Evolutionary conservation across 345 rosid species (phyloP).

Genomic region (Boechera stricta): DNA sequence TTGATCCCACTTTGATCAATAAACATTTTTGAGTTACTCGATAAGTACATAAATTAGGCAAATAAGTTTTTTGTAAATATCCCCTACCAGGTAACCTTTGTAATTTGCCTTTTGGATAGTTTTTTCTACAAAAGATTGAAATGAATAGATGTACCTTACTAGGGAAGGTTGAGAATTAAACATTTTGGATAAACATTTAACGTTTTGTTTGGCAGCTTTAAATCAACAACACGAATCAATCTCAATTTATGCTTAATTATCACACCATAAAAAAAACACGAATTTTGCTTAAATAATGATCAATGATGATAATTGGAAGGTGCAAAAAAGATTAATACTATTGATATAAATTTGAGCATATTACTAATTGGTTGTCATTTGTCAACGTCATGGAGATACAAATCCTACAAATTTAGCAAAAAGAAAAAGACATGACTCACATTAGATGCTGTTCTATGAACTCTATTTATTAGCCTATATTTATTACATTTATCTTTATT

Average conservation of each 20-base stretch:
- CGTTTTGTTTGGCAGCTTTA: not conserved
- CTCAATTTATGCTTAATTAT: not conserved
- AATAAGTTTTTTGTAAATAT: not conserved
- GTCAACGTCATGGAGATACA: slow-evolving; percentile 42
- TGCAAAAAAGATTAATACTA: not conserved
- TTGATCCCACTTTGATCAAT: too few species aligned
- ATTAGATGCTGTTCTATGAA: slow-evolving; percentile 44
- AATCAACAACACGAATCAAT: not conserved
- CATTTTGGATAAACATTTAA: too few species aligned
- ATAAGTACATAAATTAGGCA: not conserved
- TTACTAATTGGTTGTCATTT: slow-evolving; percentile 38
- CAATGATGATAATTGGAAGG: slow-evolving; percentile 3
- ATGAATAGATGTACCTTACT: too few species aligned
- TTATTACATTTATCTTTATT: slow-evolving; percentile 49
- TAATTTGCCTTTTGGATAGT: not conserved
- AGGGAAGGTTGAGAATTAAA: too few species aligned
- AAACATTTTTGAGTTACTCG: not conserved
- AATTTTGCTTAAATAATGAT: not conserved
- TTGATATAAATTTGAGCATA: slow-evolving; percentile 13
- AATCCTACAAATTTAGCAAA: slow-evolving; percentile 42
- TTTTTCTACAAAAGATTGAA: not conserved
- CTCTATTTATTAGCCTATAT: slow-evolving; percentile 44
- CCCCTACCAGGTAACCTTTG: not conserved
- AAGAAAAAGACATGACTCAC: slow-evolving; percentile 46
- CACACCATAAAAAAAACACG: not conserved